Evolutionary conservation across 495 filamentous ascomycete genomes (phyloP).

Genomic region (Xylaria palmicola): DNA sequence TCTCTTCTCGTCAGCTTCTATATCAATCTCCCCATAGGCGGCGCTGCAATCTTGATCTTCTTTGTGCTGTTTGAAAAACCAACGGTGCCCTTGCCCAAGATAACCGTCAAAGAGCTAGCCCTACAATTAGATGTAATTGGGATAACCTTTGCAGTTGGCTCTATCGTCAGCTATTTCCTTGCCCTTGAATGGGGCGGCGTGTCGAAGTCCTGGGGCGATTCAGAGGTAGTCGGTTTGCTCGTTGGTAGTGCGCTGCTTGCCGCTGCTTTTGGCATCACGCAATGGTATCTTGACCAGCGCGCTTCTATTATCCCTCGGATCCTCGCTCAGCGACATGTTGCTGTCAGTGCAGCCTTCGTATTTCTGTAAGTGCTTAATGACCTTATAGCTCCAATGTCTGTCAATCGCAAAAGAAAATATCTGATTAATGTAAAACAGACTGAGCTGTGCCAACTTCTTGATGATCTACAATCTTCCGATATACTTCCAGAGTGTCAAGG

Average conservation of each 20-base stretch:
- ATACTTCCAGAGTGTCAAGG: not conserved
- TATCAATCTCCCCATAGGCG: conserved; percentile 52
- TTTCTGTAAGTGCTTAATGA: not conserved
- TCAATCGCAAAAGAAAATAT: not conserved
- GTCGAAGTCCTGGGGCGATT: conserved; percentile 37
- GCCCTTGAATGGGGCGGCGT: conserved; percentile 48
- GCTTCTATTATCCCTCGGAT: not conserved
- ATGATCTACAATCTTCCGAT: not conserved
- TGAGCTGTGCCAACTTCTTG: not conserved
- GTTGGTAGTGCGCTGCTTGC: conserved; percentile 35
- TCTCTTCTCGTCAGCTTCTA: conserved; percentile 39
- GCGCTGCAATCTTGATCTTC: conserved; percentile 36
- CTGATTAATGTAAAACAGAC: not conserved
- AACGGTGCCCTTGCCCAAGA: conserved; percentile 22
- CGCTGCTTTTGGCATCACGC: conserved; percentile 25
- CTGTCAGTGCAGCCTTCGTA: not conserved
- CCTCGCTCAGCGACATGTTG: not conserved
- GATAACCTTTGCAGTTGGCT: conserved; percentile 33
- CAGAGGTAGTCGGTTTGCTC: conserved; percentile 43
- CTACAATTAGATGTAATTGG: conserved; percentile 15
- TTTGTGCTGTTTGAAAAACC: conserved; percentile 41
- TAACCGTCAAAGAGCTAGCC: conserved; percentile 27
- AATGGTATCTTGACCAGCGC: conserved; percentile 26
- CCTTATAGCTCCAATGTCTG: not conserved
- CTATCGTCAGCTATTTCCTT: conserved; percentile 37